Evolutionary conservation across 176 grass and related monocot species (phyloP).

Genomic region (Aegilops bicornis): DNA sequence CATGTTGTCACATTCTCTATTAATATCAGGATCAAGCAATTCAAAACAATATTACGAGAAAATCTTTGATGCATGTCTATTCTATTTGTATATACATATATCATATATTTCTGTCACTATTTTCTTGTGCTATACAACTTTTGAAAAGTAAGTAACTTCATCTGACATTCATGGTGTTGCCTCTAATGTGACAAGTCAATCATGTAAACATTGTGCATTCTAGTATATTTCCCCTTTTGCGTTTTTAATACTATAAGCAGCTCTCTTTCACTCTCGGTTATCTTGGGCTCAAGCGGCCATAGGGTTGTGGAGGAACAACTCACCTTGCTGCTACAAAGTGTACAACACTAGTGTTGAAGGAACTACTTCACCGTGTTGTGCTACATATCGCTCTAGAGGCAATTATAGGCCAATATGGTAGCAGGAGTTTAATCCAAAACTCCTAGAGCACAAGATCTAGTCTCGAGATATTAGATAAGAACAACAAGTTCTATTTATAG

Average conservation of each 20-base stretch:
- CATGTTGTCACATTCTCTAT: not conserved
- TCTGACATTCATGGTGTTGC: not conserved
- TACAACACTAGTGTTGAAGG: too few relatives aligned
- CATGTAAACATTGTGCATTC: conserved; percentile 1
- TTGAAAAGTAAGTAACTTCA: not conserved
- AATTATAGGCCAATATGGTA: too few relatives aligned
- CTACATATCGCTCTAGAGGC: too few relatives aligned
- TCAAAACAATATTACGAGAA: not conserved
- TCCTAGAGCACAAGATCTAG: too few relatives aligned
- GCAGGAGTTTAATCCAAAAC: too few relatives aligned
- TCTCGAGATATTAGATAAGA: too few relatives aligned
- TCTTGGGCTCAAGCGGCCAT: not conserved
- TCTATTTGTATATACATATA: not conserved
- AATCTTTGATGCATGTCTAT: not conserved
- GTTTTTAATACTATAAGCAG: not conserved
- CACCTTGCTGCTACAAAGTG: too few relatives aligned
- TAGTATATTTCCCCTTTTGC: not conserved
- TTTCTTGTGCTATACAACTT: not conserved
- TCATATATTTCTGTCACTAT: not conserved
- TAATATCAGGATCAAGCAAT: conserved; percentile 1
- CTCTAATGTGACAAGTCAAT: conserved; percentile 22
- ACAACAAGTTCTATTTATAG: too few relatives aligned
- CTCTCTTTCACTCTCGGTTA: not conserved
- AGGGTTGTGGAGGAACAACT: too few relatives aligned
- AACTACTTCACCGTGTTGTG: too few relatives aligned